Base-by-base conservation (phyloP, 1,284 basidiomycete genomes). In the Earliella scabrosa region DNA sequence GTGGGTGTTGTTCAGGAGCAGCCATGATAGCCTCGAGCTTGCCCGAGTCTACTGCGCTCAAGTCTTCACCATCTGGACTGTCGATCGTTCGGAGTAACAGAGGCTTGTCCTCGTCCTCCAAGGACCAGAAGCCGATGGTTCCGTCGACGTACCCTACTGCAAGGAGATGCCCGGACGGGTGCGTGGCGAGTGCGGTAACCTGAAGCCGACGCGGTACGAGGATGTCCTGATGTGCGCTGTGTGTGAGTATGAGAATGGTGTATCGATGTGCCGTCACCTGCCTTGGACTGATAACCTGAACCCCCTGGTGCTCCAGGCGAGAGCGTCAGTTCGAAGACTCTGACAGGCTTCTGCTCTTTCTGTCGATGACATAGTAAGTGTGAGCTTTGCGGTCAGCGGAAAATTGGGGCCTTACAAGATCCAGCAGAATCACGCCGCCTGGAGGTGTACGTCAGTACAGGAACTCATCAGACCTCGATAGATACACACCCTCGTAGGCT, bases 81-180 rank as follows among this genome's bases (percentile, higher is more conserved):
- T 85, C 81, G 20, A 94, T 70, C 0, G 92, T 94, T 41, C 91
- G 81, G 8, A 95, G 91, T 62, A 88, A 78, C 26, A 97, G 74
- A 0, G 94, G 94, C 56, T 86, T 85, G 60, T 91, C 87, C 63
- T 90, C 84, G 60, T 97, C 92, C 41, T 90, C 86, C 4, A 90
- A 76, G 1, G 89, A 87, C 91, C 94, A 97, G 71, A 97, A 93
- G 4, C 90, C 85, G 44, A 98, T 82, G 46, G 85, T 88, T 9
- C 95, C 95, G 71, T 98, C 95, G n/a, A 84, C 80, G 69, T 97
- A 85, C 1, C 92, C 91, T 38, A 84, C 83, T 26, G 79, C 85
- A 54, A 91, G 83, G 54, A 87, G 76, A 64, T 88, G 84, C 39
- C 93, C 94, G 75, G 76, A 81, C 50, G 79, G 86, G 68, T 90